Conservation (phyloP, 2,329 filamentous ascomycete species). For the Sarocladium oryzae region DNA sequence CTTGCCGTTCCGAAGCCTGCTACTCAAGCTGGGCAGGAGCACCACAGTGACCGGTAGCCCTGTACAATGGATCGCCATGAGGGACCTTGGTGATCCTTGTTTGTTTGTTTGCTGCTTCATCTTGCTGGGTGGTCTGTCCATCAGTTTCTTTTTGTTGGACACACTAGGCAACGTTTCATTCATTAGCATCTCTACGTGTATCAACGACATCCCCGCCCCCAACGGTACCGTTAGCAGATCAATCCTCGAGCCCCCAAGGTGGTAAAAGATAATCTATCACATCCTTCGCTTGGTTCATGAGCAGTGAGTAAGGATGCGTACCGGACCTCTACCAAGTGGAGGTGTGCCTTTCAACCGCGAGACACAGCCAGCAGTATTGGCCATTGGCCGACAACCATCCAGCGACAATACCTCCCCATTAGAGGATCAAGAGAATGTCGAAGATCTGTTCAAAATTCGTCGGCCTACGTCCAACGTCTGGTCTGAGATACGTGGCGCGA, state of each 20-base stretch:
- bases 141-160: no score
- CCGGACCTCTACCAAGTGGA: background rate
- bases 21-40: no score
- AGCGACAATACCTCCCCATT: background rate
- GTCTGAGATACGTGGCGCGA: slow-evolving; percentile 27
- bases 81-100: no score
- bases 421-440: slow-evolving; percentile 11
- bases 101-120: background rate
- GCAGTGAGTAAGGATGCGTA: no score
- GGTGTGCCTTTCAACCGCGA: background rate
- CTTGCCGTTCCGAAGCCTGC: no score
- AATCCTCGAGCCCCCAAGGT: no score
- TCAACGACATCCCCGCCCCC: no score
- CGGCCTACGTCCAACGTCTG: slow-evolving; percentile 25
- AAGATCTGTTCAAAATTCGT: slow-evolving; percentile 17
- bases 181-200: background rate
- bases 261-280: no score
- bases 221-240: no score
- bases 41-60: no score
- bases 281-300: no score
- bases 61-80: no score
- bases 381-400: background rate
- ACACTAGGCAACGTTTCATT: background rate
- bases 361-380: background rate
- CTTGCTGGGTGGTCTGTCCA: background rate